Conservation (phyloP, 305 asterid genomes). For the Fraxinus albicans region DNA sequence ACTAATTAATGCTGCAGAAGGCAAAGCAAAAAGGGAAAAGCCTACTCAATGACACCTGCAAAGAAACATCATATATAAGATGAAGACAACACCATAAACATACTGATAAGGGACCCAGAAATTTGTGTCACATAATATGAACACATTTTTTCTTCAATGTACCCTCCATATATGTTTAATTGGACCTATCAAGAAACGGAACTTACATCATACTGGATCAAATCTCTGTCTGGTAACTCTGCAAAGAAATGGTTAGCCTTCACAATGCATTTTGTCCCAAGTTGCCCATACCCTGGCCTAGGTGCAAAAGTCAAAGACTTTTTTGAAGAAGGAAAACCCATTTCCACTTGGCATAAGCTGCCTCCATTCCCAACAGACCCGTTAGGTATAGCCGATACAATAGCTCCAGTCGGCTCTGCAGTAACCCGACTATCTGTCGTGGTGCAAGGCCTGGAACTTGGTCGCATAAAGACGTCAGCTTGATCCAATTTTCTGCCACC, state of each 20-base stretch:
- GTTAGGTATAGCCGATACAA: slow-evolving; percentile 28
- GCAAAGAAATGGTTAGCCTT: slow-evolving; percentile 98
- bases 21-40: slow-evolving; percentile 29
- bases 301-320: slow-evolving; percentile 69
- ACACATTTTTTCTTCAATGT: slow-evolving; percentile 20
- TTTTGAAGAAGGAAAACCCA: slow-evolving; percentile 67
- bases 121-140: slow-evolving; percentile 29
- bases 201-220: slow-evolving; percentile 97
- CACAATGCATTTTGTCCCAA: slow-evolving; percentile 86
- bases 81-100: slow-evolving; percentile 36
- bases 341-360: slow-evolving; percentile 30
- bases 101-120: slow-evolving; percentile 42
- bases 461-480: slow-evolving; percentile 72
- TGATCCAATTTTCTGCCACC: slow-evolving; percentile 88
- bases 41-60: slow-evolving; percentile 1
- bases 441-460: slow-evolving; percentile 88
- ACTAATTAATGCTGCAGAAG: slow-evolving; percentile 52
- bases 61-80: slow-evolving; percentile 21
- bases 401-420: slow-evolving; percentile 31
- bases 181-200: slow-evolving; percentile 18
- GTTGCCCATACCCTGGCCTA: slow-evolving; percentile 89
- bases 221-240: slow-evolving; percentile 87
- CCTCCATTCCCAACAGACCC: slow-evolving; percentile 31
- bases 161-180: slow-evolving; percentile 9
- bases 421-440: slow-evolving; percentile 49